A percentile compares a stretch with the other conserved stretches of the same genome.
Evolutionary conservation across 73 alveolate genomes (phyloP).

Genomic region (Tetrahymena elliotti): DNA sequence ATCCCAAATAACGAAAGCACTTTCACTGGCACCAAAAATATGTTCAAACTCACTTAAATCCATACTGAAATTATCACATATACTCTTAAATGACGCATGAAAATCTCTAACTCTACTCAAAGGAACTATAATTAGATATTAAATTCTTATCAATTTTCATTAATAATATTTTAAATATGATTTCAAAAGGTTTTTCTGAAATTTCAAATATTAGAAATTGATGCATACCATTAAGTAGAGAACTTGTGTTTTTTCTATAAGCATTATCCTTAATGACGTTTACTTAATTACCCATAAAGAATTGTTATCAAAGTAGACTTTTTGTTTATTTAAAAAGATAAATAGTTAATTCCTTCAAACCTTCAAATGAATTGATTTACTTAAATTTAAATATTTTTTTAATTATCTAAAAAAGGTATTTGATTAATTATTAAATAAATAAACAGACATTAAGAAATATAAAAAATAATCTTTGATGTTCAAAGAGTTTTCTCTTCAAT

Average conservation of each 20-base stretch:
- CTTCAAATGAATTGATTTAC: background rate
- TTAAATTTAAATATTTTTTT: too few species aligned
- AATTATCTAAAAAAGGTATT: too few species aligned
- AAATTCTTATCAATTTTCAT: background rate
- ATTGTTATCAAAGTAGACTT: background rate
- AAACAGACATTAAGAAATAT: too few species aligned
- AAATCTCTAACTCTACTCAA: constrained; percentile 76
- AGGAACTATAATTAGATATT: background rate
- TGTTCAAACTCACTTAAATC: constrained; percentile 89
- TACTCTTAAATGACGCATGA: constrained; percentile 83
- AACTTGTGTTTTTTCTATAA: constrained; percentile 39
- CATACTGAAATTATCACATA: constrained; percentile 84
- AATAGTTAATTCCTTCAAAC: background rate
- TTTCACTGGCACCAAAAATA: constrained; percentile 77
- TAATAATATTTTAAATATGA: background rate
- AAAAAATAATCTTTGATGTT: too few species aligned
- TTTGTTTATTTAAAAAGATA: background rate
- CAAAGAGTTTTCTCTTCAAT: too few species aligned
- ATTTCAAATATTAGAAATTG: too few species aligned
- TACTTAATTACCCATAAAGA: constrained; percentile 22
- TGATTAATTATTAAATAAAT: too few species aligned
- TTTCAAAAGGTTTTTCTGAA: too few species aligned
- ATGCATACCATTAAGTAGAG: constrained; percentile 14
- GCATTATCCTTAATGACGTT: constrained; percentile 36
- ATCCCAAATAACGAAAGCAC: constrained; percentile 89